These are phyloP conservation scores for Trametes cingulata DNA, from an alignment of 768 basidiomycete genomes.

Conservation along the genomic window DNA sequence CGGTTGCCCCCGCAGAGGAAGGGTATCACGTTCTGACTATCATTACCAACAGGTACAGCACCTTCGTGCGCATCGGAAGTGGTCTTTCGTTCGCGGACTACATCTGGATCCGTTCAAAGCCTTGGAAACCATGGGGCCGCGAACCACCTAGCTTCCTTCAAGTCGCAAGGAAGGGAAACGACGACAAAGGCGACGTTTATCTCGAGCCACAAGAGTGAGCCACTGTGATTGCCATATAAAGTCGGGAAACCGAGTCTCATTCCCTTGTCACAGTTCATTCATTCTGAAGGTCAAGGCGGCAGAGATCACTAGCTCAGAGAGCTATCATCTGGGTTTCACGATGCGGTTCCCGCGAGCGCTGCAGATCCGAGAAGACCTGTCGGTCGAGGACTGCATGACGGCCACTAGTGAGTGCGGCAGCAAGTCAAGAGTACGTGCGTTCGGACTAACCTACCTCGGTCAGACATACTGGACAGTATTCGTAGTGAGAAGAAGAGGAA, in stretches of 20 bases:
- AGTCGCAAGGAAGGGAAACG: constrained; percentile 58
- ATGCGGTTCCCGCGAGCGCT: constrained; percentile 94
- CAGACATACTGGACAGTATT: constrained; percentile 61
- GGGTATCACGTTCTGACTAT: neutral
- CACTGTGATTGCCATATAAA: neutral
- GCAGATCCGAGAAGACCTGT: constrained; percentile 76
- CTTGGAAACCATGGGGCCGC: constrained; percentile 81
- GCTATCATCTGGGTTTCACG: constrained; percentile 70
- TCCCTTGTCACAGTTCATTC: constrained; percentile 73
- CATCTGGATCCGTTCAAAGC: constrained; percentile 76
- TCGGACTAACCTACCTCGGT: no score
- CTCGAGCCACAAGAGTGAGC: constrained; percentile 85
- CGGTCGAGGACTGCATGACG: constrained; percentile 69
- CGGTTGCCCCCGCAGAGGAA: neutral
- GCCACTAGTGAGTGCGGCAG: constrained; percentile 51
- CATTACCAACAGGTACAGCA: constrained; percentile 60
- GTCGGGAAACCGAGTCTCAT: neutral
- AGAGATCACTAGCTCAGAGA: constrained; percentile 80
- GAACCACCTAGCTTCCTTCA: constrained; percentile 73
- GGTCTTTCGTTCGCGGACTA: constrained; percentile 88
- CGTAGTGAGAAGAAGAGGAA: constrained; percentile 73
- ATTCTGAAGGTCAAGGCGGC: constrained; percentile 92
- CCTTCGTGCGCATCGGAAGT: constrained; percentile 88
- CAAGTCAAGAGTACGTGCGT: neutral
- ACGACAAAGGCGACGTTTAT: constrained; percentile 90